Conservation (phyloP, 352 stramenopile genomes). For the Globisporangium rhizosaccharum region DNA sequence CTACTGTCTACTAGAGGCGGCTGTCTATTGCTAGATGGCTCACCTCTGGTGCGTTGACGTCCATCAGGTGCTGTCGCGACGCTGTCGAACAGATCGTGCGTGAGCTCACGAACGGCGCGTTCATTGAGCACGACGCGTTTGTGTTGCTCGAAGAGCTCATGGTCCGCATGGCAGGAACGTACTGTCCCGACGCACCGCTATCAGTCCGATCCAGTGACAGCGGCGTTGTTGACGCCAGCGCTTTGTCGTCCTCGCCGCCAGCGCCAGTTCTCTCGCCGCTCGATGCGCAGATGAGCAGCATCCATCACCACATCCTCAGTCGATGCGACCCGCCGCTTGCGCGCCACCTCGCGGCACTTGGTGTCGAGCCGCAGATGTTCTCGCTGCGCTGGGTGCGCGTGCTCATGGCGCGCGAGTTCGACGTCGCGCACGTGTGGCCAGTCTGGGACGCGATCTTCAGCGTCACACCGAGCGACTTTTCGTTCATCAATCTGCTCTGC, state of each 20-base stretch:
- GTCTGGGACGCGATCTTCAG: constrained; percentile 79
- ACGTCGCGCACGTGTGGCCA: constrained; percentile 67
- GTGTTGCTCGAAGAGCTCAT: constrained; percentile 65
- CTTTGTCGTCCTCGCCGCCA: background rate
- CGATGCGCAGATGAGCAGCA: constrained; percentile 71
- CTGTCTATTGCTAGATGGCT: background rate
- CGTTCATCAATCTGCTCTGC: constrained; percentile 73
- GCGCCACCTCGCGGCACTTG: constrained; percentile 36
- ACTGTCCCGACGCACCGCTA: constrained; percentile 32
- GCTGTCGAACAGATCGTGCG: constrained; percentile 44
- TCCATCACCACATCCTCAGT: constrained; percentile 58
- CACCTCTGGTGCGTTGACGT: background rate
- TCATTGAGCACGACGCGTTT: constrained; percentile 65
- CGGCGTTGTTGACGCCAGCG: background rate
- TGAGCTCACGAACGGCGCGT: constrained; percentile 38
- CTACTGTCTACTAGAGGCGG: no score
- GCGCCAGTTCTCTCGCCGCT: constrained; percentile 26
- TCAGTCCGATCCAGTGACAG: constrained; percentile 8
- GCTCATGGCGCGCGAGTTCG: constrained; percentile 73
- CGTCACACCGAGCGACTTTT: constrained; percentile 62
- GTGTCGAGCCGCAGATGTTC: constrained; percentile 69
- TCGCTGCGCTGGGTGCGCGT: constrained; percentile 70
- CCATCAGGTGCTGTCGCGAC: constrained; percentile 44
- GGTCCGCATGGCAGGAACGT: constrained; percentile 66
- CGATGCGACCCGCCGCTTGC: constrained; percentile 60